Percentiles rank a stretch among this genome's conserved stretches.
phyloP scores from a whole-genome alignment of 805 yeast species.

The Schizosaccharomyces osmophilus region DNA sequence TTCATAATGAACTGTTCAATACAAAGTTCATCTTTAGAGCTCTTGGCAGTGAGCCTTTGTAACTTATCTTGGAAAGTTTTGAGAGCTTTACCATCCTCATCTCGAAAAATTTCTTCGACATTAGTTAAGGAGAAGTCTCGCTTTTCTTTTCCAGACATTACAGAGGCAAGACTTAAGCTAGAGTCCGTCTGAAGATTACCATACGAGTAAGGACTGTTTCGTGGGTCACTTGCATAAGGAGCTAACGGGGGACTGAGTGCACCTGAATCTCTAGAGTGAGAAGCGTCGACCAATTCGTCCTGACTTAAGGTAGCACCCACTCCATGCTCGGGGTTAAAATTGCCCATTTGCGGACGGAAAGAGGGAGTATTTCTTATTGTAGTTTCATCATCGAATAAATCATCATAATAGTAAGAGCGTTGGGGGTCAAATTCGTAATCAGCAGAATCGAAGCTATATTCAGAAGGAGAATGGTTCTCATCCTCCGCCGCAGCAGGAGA shows the following conservation, averaged over 20 bases:
- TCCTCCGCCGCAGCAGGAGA: not conserved
- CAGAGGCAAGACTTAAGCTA: conserved; percentile 2
- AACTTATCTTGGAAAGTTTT: not conserved
- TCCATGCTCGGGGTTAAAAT: not conserved
- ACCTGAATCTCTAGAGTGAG: not conserved
- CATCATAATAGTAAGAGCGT: not conserved
- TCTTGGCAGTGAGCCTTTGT: not conserved
- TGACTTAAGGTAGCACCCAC: not conserved
- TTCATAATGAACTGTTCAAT: conserved; percentile 1
- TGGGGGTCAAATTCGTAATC: conserved; percentile 2
- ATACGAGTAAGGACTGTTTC: not conserved
- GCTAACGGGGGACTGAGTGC: not conserved
- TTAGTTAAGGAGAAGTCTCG: not conserved
- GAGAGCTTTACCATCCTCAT: not conserved
- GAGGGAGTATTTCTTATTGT: not conserved
- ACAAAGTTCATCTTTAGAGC: conserved; percentile 3
- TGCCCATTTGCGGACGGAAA: conserved; percentile 1
- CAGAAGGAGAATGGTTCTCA: not conserved
- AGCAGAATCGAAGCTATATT: not conserved
- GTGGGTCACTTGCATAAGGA: not conserved
- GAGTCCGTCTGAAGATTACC: not conserved
- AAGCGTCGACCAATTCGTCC: not conserved
- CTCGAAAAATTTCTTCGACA: not conserved
- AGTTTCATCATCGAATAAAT: not conserved
- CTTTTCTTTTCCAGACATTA: conserved; percentile 1